phyloP scores from a whole-genome alignment of 2,329 filamentous ascomycete genomes.

The Zopfia rhizophila region DNA sequence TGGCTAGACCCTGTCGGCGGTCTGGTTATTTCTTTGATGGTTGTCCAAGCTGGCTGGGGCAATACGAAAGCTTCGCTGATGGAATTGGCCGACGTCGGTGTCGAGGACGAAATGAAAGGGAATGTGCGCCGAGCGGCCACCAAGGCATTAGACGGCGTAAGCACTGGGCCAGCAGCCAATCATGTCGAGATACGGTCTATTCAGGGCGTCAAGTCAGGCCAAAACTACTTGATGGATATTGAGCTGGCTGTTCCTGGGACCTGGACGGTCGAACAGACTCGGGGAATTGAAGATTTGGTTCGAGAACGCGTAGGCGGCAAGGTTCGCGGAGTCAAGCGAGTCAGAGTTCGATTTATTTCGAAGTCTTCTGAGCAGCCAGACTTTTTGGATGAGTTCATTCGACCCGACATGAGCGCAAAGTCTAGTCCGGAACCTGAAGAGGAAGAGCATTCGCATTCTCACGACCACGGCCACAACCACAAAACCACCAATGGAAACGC shows the following conservation, averaged over 20 bases:
- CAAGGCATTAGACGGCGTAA: constrained; percentile 53
- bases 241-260: constrained; percentile 81
- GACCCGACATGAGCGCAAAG: constrained; percentile 38
- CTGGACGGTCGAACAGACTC: constrained; percentile 79
- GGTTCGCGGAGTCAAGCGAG: constrained; percentile 83
- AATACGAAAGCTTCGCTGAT: constrained; percentile 86
- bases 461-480: constrained; percentile 42
- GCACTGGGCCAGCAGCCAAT: constrained; percentile 55
- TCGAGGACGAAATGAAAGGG: constrained; percentile 83
- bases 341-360: constrained; percentile 85
- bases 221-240: constrained; percentile 93
- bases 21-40: constrained; percentile 90
- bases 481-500: constrained; percentile 29
- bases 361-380: constrained; percentile 67
- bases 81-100: constrained; percentile 89
- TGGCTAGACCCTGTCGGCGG: constrained; percentile 97
- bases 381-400: constrained; percentile 75
- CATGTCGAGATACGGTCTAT: constrained; percentile 79
- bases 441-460: constrained; percentile 30
- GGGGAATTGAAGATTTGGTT: constrained; percentile 77
- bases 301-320: constrained; percentile 77
- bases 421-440: constrained; percentile 43
- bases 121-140: constrained; percentile 73
- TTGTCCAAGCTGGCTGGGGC: constrained; percentile 86
- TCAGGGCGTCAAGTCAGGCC: constrained; percentile 92